These are phyloP conservation scores for Lachnellula hyalina DNA, from an alignment of 2,329 filamentous ascomycete species.

Conservation along the genomic window DNA sequence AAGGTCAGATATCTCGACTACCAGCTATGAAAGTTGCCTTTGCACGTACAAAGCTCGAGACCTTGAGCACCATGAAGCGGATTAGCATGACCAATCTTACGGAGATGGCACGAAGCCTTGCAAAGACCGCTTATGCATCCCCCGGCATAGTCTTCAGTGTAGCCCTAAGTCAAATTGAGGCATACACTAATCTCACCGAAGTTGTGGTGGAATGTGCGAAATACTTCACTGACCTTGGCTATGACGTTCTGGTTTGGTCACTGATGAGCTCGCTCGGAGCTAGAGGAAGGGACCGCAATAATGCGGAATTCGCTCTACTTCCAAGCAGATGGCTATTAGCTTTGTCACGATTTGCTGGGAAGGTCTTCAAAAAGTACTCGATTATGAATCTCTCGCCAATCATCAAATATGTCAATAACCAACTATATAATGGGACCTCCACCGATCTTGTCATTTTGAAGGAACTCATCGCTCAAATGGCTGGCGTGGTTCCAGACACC, in stretches of 20 bases:
- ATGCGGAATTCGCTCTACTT: conserved; percentile 59
- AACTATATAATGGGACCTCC: conserved; percentile 75
- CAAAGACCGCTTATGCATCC: conserved; percentile 86
- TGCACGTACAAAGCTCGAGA: conserved; percentile 69
- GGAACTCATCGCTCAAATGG: conserved; percentile 88
- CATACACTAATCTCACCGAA: conserved; percentile 91
- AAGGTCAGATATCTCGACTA: conserved; percentile 67
- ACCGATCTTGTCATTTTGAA: conserved; percentile 89
- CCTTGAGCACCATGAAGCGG: conserved; percentile 79
- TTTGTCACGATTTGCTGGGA: conserved; percentile 83
- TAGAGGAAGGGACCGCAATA: conserved; percentile 57
- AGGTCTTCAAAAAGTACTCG: conserved; percentile 80
- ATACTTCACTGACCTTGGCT: conserved; percentile 88
- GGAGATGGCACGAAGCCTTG: conserved; percentile 79
- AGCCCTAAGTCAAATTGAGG: conserved; percentile 84
- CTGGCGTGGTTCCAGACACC: conserved; percentile 79
- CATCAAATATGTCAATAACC: conserved; percentile 82
- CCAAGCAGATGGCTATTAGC: conserved; percentile 91
- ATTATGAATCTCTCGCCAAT: conserved; percentile 80
- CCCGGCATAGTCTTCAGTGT: conserved; percentile 89
- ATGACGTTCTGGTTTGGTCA: conserved; percentile 91
- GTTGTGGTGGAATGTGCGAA: conserved; percentile 90
- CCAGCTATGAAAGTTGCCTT: conserved; percentile 78
- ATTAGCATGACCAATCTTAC: conserved; percentile 82
- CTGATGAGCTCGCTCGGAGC: conserved; percentile 69